Conservation (phyloP, 2,329 filamentous ascomycete genomes). For the Geosmithia putterillii region DNA sequence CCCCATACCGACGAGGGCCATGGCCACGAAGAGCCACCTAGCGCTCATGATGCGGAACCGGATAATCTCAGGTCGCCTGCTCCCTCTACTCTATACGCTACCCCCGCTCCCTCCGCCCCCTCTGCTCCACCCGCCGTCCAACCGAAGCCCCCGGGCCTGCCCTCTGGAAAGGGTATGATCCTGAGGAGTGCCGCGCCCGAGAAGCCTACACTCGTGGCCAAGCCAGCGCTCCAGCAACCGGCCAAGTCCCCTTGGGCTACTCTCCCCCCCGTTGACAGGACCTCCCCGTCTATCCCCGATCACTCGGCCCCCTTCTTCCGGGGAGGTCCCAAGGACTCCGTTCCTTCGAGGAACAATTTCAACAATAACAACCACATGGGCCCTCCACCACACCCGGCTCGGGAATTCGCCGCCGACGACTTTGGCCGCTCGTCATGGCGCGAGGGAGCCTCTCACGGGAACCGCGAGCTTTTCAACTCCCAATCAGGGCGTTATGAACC, state of each 20-base stretch:
- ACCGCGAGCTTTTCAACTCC: constrained; percentile 84
- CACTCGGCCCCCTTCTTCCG: constrained; percentile 27
- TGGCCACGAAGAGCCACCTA: neutral
- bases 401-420: constrained; percentile 88
- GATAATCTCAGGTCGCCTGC: constrained; percentile 5
- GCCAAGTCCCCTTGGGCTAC: constrained; percentile 87
- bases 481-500: constrained; percentile 89
- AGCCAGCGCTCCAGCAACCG: constrained; percentile 54
- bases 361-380: constrained; percentile 21
- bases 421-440: constrained; percentile 78
- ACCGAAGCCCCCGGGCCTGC: constrained; percentile 31
- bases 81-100: constrained; percentile 5
- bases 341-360: constrained; percentile 40
- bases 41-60: neutral
- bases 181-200: constrained; percentile 53
- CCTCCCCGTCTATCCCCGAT: constrained; percentile 56
- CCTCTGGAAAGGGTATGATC: constrained; percentile 48
- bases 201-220: constrained; percentile 62
- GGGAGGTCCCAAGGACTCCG: constrained; percentile 40
- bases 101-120: constrained; percentile 13
- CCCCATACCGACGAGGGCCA: constrained; percentile 45
- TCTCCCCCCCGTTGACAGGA: constrained; percentile 73
- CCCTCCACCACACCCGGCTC: constrained; percentile 28
- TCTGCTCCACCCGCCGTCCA: constrained; percentile 6
- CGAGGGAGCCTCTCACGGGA: constrained; percentile 50